Evolutionary conservation across 352 stramenopile genomes (phyloP).

Genomic region (Globisporangium sylvaticum): DNA sequence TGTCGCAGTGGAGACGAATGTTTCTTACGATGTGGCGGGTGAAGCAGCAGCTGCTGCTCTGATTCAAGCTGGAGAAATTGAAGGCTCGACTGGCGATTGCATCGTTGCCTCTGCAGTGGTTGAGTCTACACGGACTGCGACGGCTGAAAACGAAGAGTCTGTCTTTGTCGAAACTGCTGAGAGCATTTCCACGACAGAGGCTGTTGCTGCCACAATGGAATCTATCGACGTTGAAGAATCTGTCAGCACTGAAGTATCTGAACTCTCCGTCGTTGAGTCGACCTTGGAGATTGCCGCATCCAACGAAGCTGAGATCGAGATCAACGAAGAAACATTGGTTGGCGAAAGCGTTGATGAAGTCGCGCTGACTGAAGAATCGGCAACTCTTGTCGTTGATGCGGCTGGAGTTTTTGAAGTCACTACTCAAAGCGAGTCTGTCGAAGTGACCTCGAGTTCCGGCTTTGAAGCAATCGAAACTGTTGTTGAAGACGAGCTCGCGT

Average conservation of each 20-base stretch:
- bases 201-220: background rate
- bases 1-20: background rate
- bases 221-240: background rate
- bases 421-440: background rate
- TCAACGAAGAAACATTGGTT: background rate
- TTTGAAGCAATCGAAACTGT: background rate
- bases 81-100: background rate
- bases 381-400: background rate
- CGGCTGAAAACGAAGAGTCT: background rate
- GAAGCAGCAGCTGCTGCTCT: background rate
- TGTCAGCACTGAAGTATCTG: background rate
- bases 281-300: background rate
- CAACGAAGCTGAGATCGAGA: background rate
- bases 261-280: background rate
- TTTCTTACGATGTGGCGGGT: background rate
- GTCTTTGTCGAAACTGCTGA: no score
- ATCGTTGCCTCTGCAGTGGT: background rate
- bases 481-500: background rate
- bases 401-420: background rate
- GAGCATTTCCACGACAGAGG: no score
- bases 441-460: background rate
- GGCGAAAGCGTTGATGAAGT: background rate
- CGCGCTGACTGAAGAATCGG: background rate
- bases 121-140: background rate
- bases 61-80: background rate